Percentiles rank a stretch among this genome's conserved stretches.
Conservation (phyloP, 371 early-diverging fungal genomes). For the Pancytospora philotis region DNA sequence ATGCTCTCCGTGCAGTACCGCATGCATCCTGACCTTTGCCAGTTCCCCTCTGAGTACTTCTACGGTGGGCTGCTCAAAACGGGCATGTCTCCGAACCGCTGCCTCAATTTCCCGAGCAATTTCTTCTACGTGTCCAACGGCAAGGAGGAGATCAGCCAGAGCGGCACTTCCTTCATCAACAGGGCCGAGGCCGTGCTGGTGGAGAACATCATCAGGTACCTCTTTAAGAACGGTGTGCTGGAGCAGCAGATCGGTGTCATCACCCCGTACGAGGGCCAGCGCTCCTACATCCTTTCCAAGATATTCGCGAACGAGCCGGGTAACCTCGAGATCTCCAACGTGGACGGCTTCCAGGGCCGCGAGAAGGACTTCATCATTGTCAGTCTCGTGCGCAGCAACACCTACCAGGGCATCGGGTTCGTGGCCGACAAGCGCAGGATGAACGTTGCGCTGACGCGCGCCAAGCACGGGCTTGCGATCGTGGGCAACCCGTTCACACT, state of each 20-base stretch:
- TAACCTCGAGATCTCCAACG: conserved; percentile 65
- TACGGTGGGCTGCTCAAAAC: conserved; percentile 35
- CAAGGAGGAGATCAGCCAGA: conserved; percentile 7
- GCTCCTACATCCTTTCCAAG: conserved; percentile 64
- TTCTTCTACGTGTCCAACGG: conserved; percentile 10
- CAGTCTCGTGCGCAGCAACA: conserved; percentile 86
- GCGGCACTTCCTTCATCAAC: conserved; percentile 47
- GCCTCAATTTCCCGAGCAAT: conserved; percentile 42
- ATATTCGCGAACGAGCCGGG: conserved; percentile 66
- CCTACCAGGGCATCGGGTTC: conserved; percentile 86
- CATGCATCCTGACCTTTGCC: conserved; percentile 43
- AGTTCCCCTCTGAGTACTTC: conserved; percentile 41
- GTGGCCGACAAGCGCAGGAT: conserved; percentile 84
- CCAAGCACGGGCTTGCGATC: conserved; percentile 80
- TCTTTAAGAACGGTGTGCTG: conserved; percentile 51
- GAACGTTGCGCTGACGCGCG: conserved; percentile 90
- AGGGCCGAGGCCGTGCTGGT: conserved; percentile 20
- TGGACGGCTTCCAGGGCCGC: conserved; percentile 97
- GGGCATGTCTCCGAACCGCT: background rate
- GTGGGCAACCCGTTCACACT: conserved; percentile 75
- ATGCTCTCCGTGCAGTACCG: conserved; percentile 56
- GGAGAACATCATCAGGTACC: conserved; percentile 9
- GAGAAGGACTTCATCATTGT: conserved; percentile 97
- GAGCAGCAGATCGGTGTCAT: conserved; percentile 47
- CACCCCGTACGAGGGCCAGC: conserved; percentile 54